Percentiles rank a stretch among this genome's conserved stretches.
Conservation (phyloP, 2,329 filamentous ascomycete species). For the Ceratocystis huliohia region DNA sequence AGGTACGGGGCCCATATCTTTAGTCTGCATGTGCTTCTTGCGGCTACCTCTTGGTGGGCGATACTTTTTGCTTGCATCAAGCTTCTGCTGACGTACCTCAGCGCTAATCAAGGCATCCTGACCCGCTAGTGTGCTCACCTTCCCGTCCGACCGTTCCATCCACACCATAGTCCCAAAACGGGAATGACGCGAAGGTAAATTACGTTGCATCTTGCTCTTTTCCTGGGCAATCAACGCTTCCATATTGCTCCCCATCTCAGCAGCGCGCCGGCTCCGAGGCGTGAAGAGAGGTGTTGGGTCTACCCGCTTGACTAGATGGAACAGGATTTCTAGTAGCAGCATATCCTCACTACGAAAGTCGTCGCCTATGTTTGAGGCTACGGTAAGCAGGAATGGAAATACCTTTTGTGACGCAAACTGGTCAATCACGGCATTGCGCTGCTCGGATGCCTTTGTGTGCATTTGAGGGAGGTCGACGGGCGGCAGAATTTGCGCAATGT, state of each 20-base stretch:
- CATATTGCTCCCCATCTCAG: conserved; percentile 60
- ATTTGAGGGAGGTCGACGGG: conserved; percentile 71
- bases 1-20: conserved; percentile 64
- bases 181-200: conserved; percentile 76
- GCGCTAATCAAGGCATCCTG: conserved; percentile 70
- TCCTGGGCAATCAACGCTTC: conserved; percentile 67
- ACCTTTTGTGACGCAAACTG: conserved; percentile 86
- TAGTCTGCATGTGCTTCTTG: conserved; percentile 50
- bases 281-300: conserved; percentile 76
- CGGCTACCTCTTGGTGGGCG: conserved; percentile 58
- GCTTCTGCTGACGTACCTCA: conserved; percentile 63
- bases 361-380: conserved; percentile 86
- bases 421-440: conserved; percentile 74
- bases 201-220: conserved; percentile 63
- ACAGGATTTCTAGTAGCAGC: conserved; percentile 79
- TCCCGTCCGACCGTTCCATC: conserved; percentile 77
- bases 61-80: conserved; percentile 84
- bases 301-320: conserved; percentile 83
- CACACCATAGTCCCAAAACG: conserved; percentile 96
- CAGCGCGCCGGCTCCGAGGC: conserved; percentile 58
- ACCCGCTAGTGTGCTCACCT: conserved; percentile 75
- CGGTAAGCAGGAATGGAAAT: conserved; percentile 68
- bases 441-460: conserved; percentile 51
- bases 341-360: conserved; percentile 86
- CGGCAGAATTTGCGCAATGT: conserved; percentile 72